Percentiles rank a stretch among this genome's conserved stretches.
These are phyloP conservation scores for Castanea mollissima DNA, from an alignment of 306 rosid genomes.

Conservation along the genomic window DNA sequence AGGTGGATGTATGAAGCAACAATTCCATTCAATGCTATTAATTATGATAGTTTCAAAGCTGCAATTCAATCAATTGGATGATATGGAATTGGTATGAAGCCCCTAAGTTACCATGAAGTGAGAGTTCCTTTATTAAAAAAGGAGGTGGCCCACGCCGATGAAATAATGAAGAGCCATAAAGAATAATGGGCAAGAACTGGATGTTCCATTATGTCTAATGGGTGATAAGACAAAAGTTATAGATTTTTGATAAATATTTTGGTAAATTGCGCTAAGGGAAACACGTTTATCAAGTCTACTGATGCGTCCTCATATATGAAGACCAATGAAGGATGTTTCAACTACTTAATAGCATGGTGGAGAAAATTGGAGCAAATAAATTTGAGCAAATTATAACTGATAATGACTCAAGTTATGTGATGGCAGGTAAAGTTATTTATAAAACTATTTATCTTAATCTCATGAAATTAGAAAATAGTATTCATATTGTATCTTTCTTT, in stretches of 20 bases:
- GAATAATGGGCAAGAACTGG: background rate
- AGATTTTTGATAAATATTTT: no score
- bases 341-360: background rate
- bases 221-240: no score
- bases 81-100: background rate
- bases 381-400: background rate
- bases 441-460: background rate
- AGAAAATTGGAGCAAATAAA: background rate
- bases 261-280: no score
- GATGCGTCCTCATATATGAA: background rate
- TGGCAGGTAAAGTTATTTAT: background rate
- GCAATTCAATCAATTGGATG: background rate
- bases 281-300: no score
- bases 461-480: background rate
- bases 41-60: background rate
- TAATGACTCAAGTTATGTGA: background rate
- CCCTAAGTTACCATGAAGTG: background rate
- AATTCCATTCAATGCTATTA: background rate
- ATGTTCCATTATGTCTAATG: no score
- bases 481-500: background rate
- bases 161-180: background rate
- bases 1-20: background rate
- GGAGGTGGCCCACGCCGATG: background rate
- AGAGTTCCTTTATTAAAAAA: background rate
- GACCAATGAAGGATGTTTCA: background rate